Evolutionary conservation across 192 early-diverging fungal species (phyloP).

Genomic region (Ambispora gerdemannii): DNA sequence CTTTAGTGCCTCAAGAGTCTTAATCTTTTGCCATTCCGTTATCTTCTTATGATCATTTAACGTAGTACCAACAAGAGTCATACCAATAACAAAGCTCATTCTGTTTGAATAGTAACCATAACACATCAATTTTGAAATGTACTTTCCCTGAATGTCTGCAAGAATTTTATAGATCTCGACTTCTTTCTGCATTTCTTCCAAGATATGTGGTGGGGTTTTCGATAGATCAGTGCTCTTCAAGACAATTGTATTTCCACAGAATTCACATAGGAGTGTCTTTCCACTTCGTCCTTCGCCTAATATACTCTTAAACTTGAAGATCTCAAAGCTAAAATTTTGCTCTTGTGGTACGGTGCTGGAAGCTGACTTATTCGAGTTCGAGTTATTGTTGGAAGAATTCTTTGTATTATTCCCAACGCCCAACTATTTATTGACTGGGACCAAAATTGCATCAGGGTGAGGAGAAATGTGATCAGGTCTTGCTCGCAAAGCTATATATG

Average conservation of each 20-base stretch:
- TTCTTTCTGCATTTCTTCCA: slow-evolving; percentile 24
- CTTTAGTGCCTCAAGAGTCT: slow-evolving; percentile 9
- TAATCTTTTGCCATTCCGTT: slow-evolving; percentile 20
- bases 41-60: slow-evolving; percentile 10
- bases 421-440: slow-evolving; percentile 12
- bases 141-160: slow-evolving; percentile 20
- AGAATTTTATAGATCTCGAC: slow-evolving; percentile 18
- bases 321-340: neutral
- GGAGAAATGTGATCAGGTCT: slow-evolving; percentile 1
- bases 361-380: slow-evolving; percentile 5
- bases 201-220: slow-evolving; percentile 19
- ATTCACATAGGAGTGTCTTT: neutral
- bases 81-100: slow-evolving; percentile 26
- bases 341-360: neutral
- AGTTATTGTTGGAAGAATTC: neutral
- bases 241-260: neutral
- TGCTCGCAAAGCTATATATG: slow-evolving; percentile 7
- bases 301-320: too few relatives aligned
- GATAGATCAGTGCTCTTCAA: neutral
- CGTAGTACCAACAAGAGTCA: slow-evolving; percentile 15
- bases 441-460: neutral
- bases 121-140: slow-evolving; percentile 27
- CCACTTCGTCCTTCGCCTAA: slow-evolving; percentile 1
- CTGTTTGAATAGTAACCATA: slow-evolving; percentile 19
- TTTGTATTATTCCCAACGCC: slow-evolving; percentile 1